phyloP scores from a whole-genome alignment of 192 early-diverging fungal genomes.

The Podila epigama region DNA sequence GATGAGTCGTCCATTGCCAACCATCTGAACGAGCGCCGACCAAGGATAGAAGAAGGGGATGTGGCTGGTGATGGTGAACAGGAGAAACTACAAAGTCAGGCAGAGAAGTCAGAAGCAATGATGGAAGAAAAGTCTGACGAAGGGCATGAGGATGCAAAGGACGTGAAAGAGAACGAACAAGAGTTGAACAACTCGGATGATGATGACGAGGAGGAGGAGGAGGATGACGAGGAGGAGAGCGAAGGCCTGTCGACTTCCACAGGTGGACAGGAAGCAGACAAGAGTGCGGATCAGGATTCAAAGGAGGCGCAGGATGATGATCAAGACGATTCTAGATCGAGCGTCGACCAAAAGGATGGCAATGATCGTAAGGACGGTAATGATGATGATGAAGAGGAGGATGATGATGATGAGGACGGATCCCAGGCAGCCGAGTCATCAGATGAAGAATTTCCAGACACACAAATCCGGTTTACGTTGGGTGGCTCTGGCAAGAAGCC shows the following conservation, averaged over 20 bases:
- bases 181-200: slow-evolving; percentile 27
- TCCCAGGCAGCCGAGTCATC: slow-evolving; percentile 44
- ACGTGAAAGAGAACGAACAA: slow-evolving; percentile 32
- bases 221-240: too few relatives aligned
- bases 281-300: not conserved
- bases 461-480: slow-evolving; percentile 48
- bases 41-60: slow-evolving; percentile 26
- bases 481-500: slow-evolving; percentile 17
- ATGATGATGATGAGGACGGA: too few relatives aligned
- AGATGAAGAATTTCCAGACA: slow-evolving; percentile 64
- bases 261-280: slow-evolving; percentile 6
- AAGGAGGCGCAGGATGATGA: slow-evolving; percentile 24
- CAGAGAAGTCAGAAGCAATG: slow-evolving; percentile 12
- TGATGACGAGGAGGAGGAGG: slow-evolving; percentile 31
- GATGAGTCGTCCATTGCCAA: slow-evolving; percentile 82
- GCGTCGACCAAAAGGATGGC: slow-evolving; percentile 26
- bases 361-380: slow-evolving; percentile 39
- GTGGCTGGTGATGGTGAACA: not conserved
- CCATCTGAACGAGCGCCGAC: slow-evolving; percentile 77
- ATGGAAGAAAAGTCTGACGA: slow-evolving; percentile 18
- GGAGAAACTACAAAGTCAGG: not conserved
- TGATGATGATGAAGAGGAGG: slow-evolving; percentile 35
- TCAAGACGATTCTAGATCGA: slow-evolving; percentile 17
- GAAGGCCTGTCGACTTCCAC: slow-evolving; percentile 9
- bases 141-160: slow-evolving; percentile 13